Evolutionary conservation across 805 yeast species (phyloP).

Genomic region (Aciculoconidium aculeatum): DNA sequence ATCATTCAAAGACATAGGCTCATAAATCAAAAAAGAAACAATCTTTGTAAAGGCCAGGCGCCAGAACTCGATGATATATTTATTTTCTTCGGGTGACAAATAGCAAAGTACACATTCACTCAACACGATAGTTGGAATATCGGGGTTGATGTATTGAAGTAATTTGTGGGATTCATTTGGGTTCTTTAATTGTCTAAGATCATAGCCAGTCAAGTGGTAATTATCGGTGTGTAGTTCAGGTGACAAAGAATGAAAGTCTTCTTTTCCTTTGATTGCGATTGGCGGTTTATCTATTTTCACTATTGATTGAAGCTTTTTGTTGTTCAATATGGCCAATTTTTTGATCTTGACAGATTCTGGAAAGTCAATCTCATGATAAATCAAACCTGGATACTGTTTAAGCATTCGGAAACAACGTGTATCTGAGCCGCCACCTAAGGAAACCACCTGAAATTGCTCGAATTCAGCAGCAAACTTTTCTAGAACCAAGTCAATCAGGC

Average conservation of each 20-base stretch:
- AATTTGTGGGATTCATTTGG: slow-evolving; percentile 5
- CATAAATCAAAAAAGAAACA: slow-evolving; percentile 48
- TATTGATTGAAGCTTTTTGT: slow-evolving; percentile 19
- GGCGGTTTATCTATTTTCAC: slow-evolving; percentile 22
- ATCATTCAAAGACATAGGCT: slow-evolving; percentile 61
- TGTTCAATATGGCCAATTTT: slow-evolving; percentile 38
- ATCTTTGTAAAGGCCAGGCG: slow-evolving; percentile 12
- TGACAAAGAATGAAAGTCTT: slow-evolving; percentile 17
- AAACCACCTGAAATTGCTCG: slow-evolving; percentile 45
- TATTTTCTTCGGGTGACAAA: slow-evolving; percentile 46
- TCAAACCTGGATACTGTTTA: slow-evolving; percentile 20
- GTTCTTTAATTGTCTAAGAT: slow-evolving; percentile 37
- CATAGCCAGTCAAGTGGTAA: slow-evolving; percentile 52
- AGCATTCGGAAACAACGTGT: slow-evolving; percentile 56
- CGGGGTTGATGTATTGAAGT: slow-evolving; percentile 20
- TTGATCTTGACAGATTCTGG: slow-evolving; percentile 48
- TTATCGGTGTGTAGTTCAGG: slow-evolving; percentile 29
- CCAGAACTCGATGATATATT: slow-evolving; percentile 41
- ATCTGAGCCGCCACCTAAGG: slow-evolving; percentile 81
- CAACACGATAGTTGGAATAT: slow-evolving; percentile 53
- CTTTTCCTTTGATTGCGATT: slow-evolving; percentile 23
- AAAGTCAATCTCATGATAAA: slow-evolving; percentile 62
- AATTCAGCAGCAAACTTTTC: slow-evolving; percentile 32
- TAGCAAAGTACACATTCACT: slow-evolving; percentile 80
- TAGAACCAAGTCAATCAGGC: slow-evolving; percentile 43